phyloP scores from a whole-genome alignment of 2,329 filamentous ascomycete species.

The Trichoderma afroharzianum region DNA sequence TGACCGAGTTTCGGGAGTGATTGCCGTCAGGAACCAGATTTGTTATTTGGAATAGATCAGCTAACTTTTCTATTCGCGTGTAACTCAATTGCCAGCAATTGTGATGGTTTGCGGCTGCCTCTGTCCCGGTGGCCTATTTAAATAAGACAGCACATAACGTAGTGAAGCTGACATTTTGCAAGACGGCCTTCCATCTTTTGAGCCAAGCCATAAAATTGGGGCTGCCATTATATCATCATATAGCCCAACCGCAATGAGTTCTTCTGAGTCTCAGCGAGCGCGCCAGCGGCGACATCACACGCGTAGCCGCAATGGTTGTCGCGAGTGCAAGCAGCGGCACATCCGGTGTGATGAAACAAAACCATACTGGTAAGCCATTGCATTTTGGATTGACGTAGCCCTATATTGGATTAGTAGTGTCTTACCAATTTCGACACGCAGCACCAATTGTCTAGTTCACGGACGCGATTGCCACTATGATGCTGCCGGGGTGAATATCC shows the following conservation, averaged over 20 bases:
- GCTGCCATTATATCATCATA: not conserved
- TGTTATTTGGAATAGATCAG: not conserved
- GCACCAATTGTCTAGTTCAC: not conserved
- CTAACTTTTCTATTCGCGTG: not conserved
- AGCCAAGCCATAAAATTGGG: not conserved
- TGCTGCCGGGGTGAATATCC: not conserved
- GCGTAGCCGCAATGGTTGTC: not conserved
- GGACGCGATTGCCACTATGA: not conserved
- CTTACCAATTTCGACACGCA: not conserved
- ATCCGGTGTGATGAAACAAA: conserved; percentile 1
- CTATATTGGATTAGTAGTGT: not conserved
- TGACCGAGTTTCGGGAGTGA: not conserved
- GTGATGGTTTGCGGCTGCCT: not conserved
- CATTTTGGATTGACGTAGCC: not conserved
- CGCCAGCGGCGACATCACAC: not conserved
- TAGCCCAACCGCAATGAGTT: not conserved
- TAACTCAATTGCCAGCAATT: not conserved
- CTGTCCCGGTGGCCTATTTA: not conserved
- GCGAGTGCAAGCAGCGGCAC: not conserved
- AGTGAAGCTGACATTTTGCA: not conserved
- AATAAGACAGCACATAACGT: not conserved
- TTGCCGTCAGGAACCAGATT: not conserved
- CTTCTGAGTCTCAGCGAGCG: not conserved
- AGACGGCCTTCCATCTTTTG: not conserved
- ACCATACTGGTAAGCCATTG: not conserved